These are phyloP conservation scores for Claviceps sp. DNA, from an alignment of 2,329 filamentous ascomycete species.

Conservation along the genomic window DNA sequence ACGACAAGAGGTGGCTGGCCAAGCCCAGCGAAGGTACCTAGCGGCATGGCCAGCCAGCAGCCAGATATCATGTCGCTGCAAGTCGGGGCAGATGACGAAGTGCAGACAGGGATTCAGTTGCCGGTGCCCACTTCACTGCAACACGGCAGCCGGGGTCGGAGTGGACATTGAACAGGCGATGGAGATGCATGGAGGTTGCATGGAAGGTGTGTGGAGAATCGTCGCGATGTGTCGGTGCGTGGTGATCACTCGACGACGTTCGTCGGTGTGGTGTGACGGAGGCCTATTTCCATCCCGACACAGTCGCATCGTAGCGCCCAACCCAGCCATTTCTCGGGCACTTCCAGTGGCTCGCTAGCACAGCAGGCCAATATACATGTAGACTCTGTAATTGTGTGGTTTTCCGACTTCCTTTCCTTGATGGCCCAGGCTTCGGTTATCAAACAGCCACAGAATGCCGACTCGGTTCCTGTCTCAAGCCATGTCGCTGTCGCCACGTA, in stretches of 20 bases:
- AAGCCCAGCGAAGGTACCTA: background rate
- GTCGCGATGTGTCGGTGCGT: background rate
- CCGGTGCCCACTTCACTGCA: background rate
- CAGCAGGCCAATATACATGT: background rate
- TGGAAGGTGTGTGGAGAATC: background rate
- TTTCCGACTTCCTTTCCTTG: background rate
- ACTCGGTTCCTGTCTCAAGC: background rate
- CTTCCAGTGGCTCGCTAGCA: background rate
- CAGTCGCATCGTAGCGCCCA: slow-evolving; percentile 4
- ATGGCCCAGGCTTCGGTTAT: background rate
- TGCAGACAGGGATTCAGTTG: background rate
- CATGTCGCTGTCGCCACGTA: background rate
- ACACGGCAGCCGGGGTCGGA: background rate
- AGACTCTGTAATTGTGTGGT: background rate
- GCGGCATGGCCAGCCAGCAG: background rate
- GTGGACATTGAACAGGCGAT: background rate
- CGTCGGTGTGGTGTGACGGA: slow-evolving; percentile 4
- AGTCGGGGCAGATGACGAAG: background rate
- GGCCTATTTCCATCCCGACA: background rate
- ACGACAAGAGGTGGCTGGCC: too few species aligned
- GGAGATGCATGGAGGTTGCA: too few species aligned
- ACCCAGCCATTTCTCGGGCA: background rate
- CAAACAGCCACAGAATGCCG: background rate
- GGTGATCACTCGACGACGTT: background rate
- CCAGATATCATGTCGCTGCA: background rate